phyloP scores from a whole-genome alignment of 768 basidiomycete species.

The Melanogaster broomeanus region DNA sequence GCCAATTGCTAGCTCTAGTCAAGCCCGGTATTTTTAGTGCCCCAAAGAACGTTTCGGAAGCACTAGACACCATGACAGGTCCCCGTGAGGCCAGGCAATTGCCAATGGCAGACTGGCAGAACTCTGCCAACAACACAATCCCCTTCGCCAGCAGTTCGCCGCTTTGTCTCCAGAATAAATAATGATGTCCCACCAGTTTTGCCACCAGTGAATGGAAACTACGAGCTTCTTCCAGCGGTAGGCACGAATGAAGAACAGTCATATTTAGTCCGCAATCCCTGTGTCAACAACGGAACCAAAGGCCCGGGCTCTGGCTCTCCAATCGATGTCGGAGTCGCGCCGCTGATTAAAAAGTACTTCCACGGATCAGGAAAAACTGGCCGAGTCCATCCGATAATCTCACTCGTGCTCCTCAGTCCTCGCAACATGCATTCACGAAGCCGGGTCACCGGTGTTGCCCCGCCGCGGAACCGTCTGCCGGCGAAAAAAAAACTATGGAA shows the following conservation, averaged over 20 bases:
- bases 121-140: too few relatives aligned
- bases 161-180: slow-evolving; percentile 20
- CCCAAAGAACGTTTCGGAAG: slow-evolving; percentile 1
- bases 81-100: too few relatives aligned
- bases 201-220: not conserved
- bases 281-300: not conserved
- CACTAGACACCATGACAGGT: slow-evolving; percentile 6
- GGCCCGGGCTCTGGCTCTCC: too few relatives aligned
- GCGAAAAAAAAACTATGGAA: not conserved
- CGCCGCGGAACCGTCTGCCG: slow-evolving; percentile 13
- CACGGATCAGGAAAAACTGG: slow-evolving; percentile 27
- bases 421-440: not conserved
- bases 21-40: slow-evolving; percentile 14
- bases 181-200: slow-evolving; percentile 1
- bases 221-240: not conserved
- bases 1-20: slow-evolving; percentile 1
- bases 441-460: slow-evolving; percentile 2
- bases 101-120: too few relatives aligned
- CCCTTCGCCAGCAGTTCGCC: too few relatives aligned
- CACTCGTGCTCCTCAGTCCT: not conserved
- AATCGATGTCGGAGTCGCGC: slow-evolving; percentile 16
- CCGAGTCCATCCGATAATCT: slow-evolving; percentile 9
- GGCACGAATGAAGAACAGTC: not conserved
- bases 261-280: not conserved
- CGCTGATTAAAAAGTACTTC: slow-evolving; percentile 12